Evolutionary conservation across 805 yeast species (phyloP), one percentile per base, ranked within the genome.

Genomic region (Ogataea corticis): DNA sequence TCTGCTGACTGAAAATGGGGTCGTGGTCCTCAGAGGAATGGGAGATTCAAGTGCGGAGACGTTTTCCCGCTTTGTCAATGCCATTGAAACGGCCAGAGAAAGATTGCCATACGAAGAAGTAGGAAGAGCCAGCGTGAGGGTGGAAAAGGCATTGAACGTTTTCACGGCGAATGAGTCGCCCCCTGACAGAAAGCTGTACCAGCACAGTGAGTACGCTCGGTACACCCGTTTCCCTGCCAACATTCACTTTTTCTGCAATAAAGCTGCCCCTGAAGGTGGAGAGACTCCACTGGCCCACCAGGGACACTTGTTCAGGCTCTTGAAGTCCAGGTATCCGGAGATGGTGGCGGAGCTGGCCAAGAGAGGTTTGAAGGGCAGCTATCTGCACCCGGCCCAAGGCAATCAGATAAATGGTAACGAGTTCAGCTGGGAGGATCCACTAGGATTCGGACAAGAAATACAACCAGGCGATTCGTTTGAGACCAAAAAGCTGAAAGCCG

Each of bases 161-260:
- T 54, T 50, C 30, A 62, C 67, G 12, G 70, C 69, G 13, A 61
- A 62, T 31, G 67, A 61, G 47, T 62, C 67, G 2, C 61, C 67
- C 4, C 45, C 61, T 3, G 36, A 42, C 9, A 42, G 37, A 4
- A 37, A 38, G 25, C 37, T 66, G 11, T 52, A 50, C 35, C 69
- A 65, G 36, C 36, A 33, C 19, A 33, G 36, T 13, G 36, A 33
- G 13, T 65, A 56, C 40, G 59, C 67, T 3, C 44, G 68, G 31
- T 66, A 59, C 42, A 52, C 45, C 4, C 49, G 50, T 28, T 64
- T 39, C 32, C 70, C 70, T 16, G 44, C 54, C 3, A 57, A 46
- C 3, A 42, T 60, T 29, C 48, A 48, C 25, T 62, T 62, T 33
- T 48, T 54, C 3, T 59, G 63, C 23, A 23, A 38, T 13, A 51